Evolutionary conservation across 106 monocot genomes (phyloP).

Genomic region (Dioscorea dumetorum): DNA sequence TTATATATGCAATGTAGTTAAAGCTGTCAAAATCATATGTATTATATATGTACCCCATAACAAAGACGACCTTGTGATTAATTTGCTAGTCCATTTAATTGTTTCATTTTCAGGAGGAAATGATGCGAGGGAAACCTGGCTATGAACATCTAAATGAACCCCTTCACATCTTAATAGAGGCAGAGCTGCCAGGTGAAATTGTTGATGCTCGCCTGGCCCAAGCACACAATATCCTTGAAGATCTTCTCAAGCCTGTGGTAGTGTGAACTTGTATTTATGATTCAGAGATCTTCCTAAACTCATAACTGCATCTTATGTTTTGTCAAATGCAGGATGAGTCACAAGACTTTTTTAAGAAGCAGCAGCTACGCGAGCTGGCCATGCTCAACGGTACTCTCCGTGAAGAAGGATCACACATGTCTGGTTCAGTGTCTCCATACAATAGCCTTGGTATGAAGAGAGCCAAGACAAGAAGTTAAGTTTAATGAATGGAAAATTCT

Average conservation of each 20-base stretch:
- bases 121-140: slow-evolving; percentile 96
- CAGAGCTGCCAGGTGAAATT: slow-evolving; percentile 78
- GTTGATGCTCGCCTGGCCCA: slow-evolving; percentile 69
- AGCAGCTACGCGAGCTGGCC: slow-evolving; percentile 91
- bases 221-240: slow-evolving; percentile 84
- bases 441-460: slow-evolving; percentile 87
- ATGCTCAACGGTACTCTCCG: slow-evolving; percentile 86
- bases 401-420: slow-evolving; percentile 64
- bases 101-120: slow-evolving; percentile 50
- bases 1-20: no score
- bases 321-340: slow-evolving; percentile 66
- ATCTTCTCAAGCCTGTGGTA: slow-evolving; percentile 94
- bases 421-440: slow-evolving; percentile 83
- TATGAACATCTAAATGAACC: slow-evolving; percentile 94
- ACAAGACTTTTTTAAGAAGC: slow-evolving; percentile 91
- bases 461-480: slow-evolving; percentile 77
- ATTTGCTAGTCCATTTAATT: no score
- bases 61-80: no score
- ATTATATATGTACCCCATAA: no score
- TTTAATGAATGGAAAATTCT: background rate
- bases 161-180: slow-evolving; percentile 88
- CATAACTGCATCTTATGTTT: background rate
- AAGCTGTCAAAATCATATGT: no score
- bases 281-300: background rate
- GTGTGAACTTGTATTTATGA: background rate